Base-by-base conservation (phyloP, 345 rosid genomes). In the Psidium guajava region DNA sequence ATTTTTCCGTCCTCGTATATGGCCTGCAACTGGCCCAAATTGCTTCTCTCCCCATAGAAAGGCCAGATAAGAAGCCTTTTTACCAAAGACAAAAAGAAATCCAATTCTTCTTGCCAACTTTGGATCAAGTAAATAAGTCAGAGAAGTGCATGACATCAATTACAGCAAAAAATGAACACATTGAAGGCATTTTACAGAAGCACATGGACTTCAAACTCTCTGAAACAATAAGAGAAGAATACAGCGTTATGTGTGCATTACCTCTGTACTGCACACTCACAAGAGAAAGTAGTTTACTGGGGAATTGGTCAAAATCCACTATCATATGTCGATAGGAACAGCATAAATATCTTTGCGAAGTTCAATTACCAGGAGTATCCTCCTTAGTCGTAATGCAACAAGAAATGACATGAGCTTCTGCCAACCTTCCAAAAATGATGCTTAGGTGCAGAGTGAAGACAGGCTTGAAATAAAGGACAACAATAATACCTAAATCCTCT, bases 401-500 rank as follows among this genome's bases (percentile, higher is more conserved):
- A 69, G 77, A 69, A 69, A 69, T 36, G 47, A 36, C 77, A 69
- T 9, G 24, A 69, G 47, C 77, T 69, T 69, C 44, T 69, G 77
- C 77, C 47, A 69, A 69, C 47, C 24, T 69, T 69, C 77, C 77
- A 69, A 16, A 82, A 52, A 53, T 82, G 59, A 82, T 28, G 80
- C 77, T 83, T 42, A 64, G 54, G 15, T 58, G 80, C 59, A 58
- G 51, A n/a, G 73, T 16, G n/a, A 83, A 42, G 82, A 32, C 77
- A 69, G 77, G 77, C 77, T 69, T 32, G 24, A 32, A 32, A 69
- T 69, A 69, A 69, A 8, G 77, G 47, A 69, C 47, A 36, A 69
- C 47, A 86, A 54, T 44, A 32, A 51, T 92, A 97, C 99, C 99
- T 96, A 90, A 97, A 97, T 77, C 99, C 99, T 57, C 99, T 91